These are phyloP conservation scores for Kurtzmaniella quercitrusa DNA, from an alignment of 1,139 yeast genomes.

Conservation along the genomic window DNA sequence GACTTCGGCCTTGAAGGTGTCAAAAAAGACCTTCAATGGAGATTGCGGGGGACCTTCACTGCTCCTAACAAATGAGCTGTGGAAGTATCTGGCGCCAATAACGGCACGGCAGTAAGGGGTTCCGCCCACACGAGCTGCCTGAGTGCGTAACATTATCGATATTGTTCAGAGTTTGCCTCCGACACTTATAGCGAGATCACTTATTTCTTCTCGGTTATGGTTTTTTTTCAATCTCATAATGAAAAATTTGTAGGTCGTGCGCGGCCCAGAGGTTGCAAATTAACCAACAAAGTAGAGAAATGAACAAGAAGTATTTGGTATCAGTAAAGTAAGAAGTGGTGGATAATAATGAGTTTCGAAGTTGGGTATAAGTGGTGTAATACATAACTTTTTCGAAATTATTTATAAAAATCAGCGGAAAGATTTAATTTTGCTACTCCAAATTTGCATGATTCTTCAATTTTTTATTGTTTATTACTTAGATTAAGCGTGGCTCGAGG, in stretches of 20 bases:
- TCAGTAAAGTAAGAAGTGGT: too few species aligned
- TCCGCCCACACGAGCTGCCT: conserved; percentile 2
- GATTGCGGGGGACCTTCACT: conserved; percentile 41
- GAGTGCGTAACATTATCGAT: conserved; percentile 6
- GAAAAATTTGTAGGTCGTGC: conserved; percentile 4
- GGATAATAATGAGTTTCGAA: too few species aligned
- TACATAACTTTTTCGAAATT: too few species aligned
- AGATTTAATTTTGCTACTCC: too few species aligned
- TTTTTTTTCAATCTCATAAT: not conserved
- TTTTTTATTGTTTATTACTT: too few species aligned
- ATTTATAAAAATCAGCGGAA: too few species aligned
- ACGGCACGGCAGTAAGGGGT: not conserved
- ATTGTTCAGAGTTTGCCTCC: not conserved
- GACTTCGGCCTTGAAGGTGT: conserved; percentile 89
- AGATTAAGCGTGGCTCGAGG: conserved; percentile 47
- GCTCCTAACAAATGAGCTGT: conserved; percentile 3
- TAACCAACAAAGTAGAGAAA: not conserved
- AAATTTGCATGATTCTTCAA: too few species aligned
- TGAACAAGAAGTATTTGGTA: too few species aligned
- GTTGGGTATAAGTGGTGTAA: too few species aligned
- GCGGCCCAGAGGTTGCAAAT: not conserved
- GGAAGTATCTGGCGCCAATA: conserved; percentile 3
- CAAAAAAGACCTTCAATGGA: conserved; percentile 89
- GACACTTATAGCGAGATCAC: not conserved
- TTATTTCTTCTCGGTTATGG: not conserved